Conservation (phyloP, 208 protist genomes). For the Tritrichomonas musculus region DNA sequence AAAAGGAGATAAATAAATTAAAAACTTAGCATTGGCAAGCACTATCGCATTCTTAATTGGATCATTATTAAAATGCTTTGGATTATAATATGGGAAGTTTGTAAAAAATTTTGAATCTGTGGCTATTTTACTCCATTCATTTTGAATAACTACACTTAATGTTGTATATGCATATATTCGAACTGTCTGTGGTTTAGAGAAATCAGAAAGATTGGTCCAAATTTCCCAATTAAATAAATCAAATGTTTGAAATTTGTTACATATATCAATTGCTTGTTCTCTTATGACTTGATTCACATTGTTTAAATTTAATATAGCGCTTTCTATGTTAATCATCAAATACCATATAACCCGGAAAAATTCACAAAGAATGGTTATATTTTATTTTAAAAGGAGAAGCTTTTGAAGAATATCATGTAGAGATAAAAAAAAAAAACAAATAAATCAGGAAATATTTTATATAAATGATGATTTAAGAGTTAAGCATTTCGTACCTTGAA, state of each 20-base stretch:
- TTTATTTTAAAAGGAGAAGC: no score
- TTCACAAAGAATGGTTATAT: no score
- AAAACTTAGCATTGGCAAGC: not conserved
- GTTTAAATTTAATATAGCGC: not conserved
- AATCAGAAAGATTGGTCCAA: not conserved
- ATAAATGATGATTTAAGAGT: no score
- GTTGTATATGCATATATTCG: not conserved
- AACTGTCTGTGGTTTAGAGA: not conserved
- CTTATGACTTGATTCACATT: not conserved
- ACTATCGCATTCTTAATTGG: not conserved
- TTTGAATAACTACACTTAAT: not conserved
- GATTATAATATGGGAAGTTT: not conserved
- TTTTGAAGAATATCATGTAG: no score
- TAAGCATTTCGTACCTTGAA: no score
- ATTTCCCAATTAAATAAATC: not conserved
- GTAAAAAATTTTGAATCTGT: not conserved
- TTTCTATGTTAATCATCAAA: no score
- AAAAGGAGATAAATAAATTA: not conserved
- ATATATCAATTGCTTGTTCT: not conserved
- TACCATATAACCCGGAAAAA: no score
- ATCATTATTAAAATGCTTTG: not conserved
- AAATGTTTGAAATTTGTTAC: not conserved
- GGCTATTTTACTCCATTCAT: not conserved
- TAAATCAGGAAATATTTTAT: no score
- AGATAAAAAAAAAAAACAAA: no score